Evolutionary conservation across 306 rosid genomes (phyloP), one percentile per base, ranked within the genome.

Genomic region (Oemleria cerasiformis): DNA sequence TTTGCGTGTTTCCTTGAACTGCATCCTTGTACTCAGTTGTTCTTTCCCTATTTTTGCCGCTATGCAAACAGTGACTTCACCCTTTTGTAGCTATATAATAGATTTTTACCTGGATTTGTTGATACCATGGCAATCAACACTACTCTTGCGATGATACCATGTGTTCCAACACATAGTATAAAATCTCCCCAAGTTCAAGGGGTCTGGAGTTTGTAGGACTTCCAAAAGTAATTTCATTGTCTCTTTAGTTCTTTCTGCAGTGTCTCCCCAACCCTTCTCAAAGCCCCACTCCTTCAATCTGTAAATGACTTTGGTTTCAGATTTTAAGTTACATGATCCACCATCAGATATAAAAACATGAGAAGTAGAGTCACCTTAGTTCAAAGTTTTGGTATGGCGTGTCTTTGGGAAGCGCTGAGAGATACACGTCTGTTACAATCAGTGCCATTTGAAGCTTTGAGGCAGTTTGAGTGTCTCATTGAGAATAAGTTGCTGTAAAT

Each of bases 221-320:
- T 92, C 97, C 7, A 93, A 84, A 36, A 90, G 75, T 34, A 81
- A 63, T 77, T 73, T 43, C 85, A 92, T 87, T 65, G 90, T 88
- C 64, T 88, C 96, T 82, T 72, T 84, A 39, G 85, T 89, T 78
- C 92, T 88, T 68, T 84, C 86, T 58, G 90, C 90, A 47, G 85
- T 85, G 40, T 88, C 93, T 70, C 97, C 98, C 98, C 98, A 92
- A 1, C 98, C 98, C 84, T 73, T 90, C 86, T 92, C 98, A 72
- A 92, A 92, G 2, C 98, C 98, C 97, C 97, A 90, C 60, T 92
- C 89, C 63, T 86, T 88, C 2, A 92, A 72, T 84, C 98, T 92
- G 82, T 21, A 13, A 65, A 79, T 65, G 55, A 61, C 17, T 39
- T 67, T 54, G 47, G 41, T 64, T 40, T 51, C 44, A 53, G 64